Percentiles rank a stretch among this genome's conserved stretches.
Conservation (phyloP, 257 asterid species). For the Lithospermum erythrorhizon region DNA sequence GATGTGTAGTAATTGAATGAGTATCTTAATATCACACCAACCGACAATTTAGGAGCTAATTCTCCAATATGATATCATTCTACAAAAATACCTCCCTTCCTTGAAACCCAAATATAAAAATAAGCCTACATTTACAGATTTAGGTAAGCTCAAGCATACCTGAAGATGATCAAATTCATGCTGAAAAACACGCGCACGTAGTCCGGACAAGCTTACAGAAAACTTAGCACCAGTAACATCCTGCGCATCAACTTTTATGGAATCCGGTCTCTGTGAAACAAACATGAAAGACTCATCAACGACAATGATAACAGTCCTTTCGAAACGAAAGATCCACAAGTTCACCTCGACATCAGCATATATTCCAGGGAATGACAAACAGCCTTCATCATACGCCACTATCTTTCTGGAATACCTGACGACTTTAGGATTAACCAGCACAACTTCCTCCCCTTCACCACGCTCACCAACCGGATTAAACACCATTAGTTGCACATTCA, state of each 20-base stretch:
- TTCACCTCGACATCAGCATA: slow-evolving; percentile 56
- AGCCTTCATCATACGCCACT: slow-evolving; percentile 70
- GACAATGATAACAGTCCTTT: not conserved
- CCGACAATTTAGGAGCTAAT: not conserved
- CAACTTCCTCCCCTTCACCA: slow-evolving; percentile 85
- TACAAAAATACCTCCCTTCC: not conserved
- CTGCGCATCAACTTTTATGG: slow-evolving; percentile 70
- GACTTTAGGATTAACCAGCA: slow-evolving; percentile 75
- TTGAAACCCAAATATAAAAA: too few relatives aligned
- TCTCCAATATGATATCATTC: not conserved
- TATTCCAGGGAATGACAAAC: slow-evolving; percentile 85
- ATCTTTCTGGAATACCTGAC: slow-evolving; percentile 53
- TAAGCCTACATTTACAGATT: not conserved
- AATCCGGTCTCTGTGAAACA: slow-evolving; percentile 70
- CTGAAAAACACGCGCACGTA: slow-evolving; percentile 84
- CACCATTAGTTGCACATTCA: slow-evolving; percentile 82
- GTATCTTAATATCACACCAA: not conserved
- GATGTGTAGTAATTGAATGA: not conserved
- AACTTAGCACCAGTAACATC: slow-evolving; percentile 62
- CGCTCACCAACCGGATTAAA: slow-evolving; percentile 78
- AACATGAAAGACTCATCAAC: not conserved
- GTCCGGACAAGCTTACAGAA: slow-evolving; percentile 54
- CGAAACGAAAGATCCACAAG: not conserved
- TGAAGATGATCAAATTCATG: slow-evolving; percentile 89
- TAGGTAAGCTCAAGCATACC: slow-evolving; percentile 44